Evolutionary conservation across 352 stramenopile species (phyloP).

Genomic region (Globisporangium camurandrum): DNA sequence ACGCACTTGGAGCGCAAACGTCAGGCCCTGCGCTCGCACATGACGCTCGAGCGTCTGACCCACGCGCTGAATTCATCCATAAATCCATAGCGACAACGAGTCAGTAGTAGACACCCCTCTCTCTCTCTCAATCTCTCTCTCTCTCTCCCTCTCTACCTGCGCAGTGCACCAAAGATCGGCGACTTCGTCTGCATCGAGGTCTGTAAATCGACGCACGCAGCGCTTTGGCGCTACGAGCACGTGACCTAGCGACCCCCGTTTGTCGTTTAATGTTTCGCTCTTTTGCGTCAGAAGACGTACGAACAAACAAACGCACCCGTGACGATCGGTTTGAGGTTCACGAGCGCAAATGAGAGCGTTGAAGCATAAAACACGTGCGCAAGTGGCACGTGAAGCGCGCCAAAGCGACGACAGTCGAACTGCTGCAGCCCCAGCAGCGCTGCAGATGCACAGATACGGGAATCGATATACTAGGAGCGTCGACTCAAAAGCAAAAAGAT

Average conservation of each 20-base stretch:
- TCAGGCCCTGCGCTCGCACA: constrained; percentile 76
- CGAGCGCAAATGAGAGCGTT: constrained; percentile 61
- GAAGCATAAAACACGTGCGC: constrained; percentile 61
- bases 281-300: too few species aligned
- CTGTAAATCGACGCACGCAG: constrained; percentile 58
- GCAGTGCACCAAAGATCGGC: constrained; percentile 85
- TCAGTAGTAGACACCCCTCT: not conserved
- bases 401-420: constrained; percentile 38
- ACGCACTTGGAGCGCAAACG: constrained; percentile 86
- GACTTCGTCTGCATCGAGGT: constrained; percentile 80
- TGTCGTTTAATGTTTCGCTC: too few species aligned
- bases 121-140: not conserved
- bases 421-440: too few species aligned
- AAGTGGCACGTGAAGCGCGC: constrained; percentile 28
- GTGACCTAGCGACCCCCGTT: too few species aligned
- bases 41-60: constrained; percentile 64
- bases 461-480: constrained; percentile 5
- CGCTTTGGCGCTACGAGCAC: constrained; percentile 86
- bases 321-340: constrained; percentile 93
- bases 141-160: constrained; percentile 24
- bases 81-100: not conserved
- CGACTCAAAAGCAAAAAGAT: not conserved
- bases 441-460: too few species aligned
- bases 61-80: constrained; percentile 27
- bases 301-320: constrained; percentile 52